Evolutionary conservation across 208 protist genomes (phyloP), one percentile per base, ranked within the genome.

Genomic region (Trypanosoma mega): DNA sequence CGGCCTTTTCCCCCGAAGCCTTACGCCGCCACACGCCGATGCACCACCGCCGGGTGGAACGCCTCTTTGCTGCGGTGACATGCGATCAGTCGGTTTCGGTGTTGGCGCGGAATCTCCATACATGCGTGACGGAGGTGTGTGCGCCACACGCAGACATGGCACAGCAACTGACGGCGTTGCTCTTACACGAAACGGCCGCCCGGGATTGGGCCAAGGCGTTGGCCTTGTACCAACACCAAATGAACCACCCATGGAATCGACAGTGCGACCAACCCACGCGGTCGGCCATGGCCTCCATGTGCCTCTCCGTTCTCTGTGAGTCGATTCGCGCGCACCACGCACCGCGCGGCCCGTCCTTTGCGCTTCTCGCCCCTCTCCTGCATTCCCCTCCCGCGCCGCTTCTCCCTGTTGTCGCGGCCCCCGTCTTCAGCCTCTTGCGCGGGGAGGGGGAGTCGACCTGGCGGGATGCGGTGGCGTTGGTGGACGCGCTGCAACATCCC

Each of bases 351-450:
- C 64, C 64, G 23, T 36, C 64, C n/a, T 70, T 63, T 44, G 24
- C 57, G 20, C 55, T 48, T 24, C 29, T 70, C 36, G 36, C 23
- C 9, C n/a, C 2, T n/a, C 31, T 70, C 34, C 9, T 29, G 18
- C 48, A 41, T 18, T 12, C 36, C 0, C 56, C 55, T 0, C 27
- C 23, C 18, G 29, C 9, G 29, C 24, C 18, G 0, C 29, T 70
- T 14, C 29, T 63, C 12, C 64, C 64, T 26, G 64, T 70, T 26
- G 53, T 48, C 34, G 64, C 64, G 18, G 64, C 54, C 11, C 64
- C 64, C 3, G 7, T 70, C 23, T 70, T 70, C 34, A 70, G 64
- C 31, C 31, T 70, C 21, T 45, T 70, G 24, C 54, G 29, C 2
- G 51, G 39, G 49, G 37, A 41, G 31, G 34, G n/a, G 12, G 34